Percentiles rank a stretch among this genome's conserved stretches.
Conservation (phyloP, 2,329 filamentous ascomycete genomes). For the Cercospora zeina region DNA sequence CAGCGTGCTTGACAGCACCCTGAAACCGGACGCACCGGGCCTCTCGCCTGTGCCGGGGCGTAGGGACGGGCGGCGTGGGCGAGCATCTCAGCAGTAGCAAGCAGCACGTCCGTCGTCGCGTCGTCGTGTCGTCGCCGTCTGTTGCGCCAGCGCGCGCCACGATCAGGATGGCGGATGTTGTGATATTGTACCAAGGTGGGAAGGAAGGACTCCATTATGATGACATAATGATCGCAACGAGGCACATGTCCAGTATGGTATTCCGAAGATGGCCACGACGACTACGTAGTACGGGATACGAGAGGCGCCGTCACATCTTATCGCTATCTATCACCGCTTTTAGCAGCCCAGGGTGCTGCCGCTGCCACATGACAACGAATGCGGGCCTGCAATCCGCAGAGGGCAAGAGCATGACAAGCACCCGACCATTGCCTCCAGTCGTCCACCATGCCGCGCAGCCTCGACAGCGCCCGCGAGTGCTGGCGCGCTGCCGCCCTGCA, state of each 20-base stretch:
- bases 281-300: too few species aligned
- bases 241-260: too few species aligned
- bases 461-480: slow-evolving; percentile 36
- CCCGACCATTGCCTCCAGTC: not conserved
- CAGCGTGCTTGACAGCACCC: not conserved
- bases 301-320: too few species aligned
- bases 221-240: too few species aligned
- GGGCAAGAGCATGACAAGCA: slow-evolving; percentile 3
- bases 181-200: too few species aligned
- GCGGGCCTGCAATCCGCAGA: not conserved
- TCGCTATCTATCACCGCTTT: too few species aligned
- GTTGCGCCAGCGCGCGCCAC: not conserved
- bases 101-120: too few species aligned
- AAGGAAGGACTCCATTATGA: too few species aligned
- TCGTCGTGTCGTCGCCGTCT: not conserved
- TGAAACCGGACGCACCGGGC: not conserved
- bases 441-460: slow-evolving; percentile 36
- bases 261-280: too few species aligned
- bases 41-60: not conserved
- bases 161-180: too few species aligned
- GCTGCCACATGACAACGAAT: slow-evolving; percentile 2
- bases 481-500: slow-evolving; percentile 37
- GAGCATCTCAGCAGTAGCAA: too few species aligned
- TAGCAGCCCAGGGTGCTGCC: too few species aligned
- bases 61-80: not conserved